Evolutionary conservation across 2,329 filamentous ascomycete genomes (phyloP), one percentile per base, ranked within the genome.

Genomic region (Gaeumannomyces sp.): DNA sequence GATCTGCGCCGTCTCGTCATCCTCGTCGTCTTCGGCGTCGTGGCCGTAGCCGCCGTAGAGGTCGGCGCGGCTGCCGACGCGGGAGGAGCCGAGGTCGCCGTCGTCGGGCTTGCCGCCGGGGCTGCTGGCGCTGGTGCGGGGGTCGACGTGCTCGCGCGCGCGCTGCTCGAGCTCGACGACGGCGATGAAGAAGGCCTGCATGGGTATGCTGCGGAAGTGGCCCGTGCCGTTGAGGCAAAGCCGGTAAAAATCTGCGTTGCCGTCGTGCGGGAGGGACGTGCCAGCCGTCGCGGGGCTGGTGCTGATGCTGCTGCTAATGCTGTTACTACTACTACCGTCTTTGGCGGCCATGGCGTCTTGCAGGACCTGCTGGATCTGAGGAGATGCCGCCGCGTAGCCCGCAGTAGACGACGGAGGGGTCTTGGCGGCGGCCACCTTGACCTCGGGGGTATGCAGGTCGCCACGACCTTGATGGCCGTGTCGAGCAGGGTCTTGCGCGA

Each of bases 401-500:
- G 35, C 2, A 16, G 35, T 4, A 2, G 35, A 19, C 35, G 35
- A 6, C 35, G 35, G 4, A 6, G 14, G 13, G 14, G 35, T 6
- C 35, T 6, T 38, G 35, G 35, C 35, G 35, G 35, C 35, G 35
- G 35, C 35, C 14, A 14, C 35, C 14, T 3, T 38, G 35, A 38
- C 35, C 35, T 19, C 35, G 35, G 35, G 13, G 35, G 35, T 2
- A 38, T 38, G 35, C 35, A 38, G 35, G 16, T 38, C 2, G 35
- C 35, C 13, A 38, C 59, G 6, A 74, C 69, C 61, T 73, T 73
- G 10, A 76, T 65, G 1, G 74, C 69, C 4, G 72, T 73, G 68
- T 83, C 80, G 16, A 82, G 73, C 59, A 76, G 77, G 62, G 83
- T 77, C 66, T 83, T 83, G 27, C 81, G 78, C 0, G 82, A 84